Percentiles rank a stretch among this genome's conserved stretches.
Evolutionary conservation across 2,329 filamentous ascomycete species (phyloP).

Genomic region (Talaromyces verruculosus): DNA sequence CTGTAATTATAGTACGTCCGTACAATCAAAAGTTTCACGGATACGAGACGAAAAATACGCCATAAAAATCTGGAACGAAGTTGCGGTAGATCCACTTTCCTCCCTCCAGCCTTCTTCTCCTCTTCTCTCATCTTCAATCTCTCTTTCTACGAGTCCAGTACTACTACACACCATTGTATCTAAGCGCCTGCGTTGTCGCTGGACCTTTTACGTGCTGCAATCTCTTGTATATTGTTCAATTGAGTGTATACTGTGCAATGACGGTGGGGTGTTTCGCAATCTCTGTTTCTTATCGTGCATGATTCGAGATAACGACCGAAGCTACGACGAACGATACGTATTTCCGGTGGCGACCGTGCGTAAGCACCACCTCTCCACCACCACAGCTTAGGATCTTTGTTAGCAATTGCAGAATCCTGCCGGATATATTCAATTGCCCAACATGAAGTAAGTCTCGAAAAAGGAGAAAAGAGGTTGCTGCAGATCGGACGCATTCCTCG

Average conservation of each 20-base stretch:
- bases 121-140: not conserved
- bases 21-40: not conserved
- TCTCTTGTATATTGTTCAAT: not conserved
- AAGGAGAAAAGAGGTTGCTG: not conserved
- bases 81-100: not conserved
- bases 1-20: not conserved
- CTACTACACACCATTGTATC: not conserved
- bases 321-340: not conserved
- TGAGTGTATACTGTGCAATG: not conserved
- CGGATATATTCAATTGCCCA: not conserved
- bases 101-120: not conserved
- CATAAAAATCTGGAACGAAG: not conserved
- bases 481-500: not conserved
- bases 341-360: conserved; percentile 1
- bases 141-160: not conserved
- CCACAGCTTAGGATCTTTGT: not conserved
- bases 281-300: not conserved
- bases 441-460: not conserved
- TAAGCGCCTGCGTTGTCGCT: not conserved
- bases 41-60: not conserved
- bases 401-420: not conserved
- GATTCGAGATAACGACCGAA: conserved; percentile 4
- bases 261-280: not conserved
- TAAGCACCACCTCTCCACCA: not conserved
- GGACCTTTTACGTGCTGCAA: not conserved